Evolutionary conservation across 2,329 filamentous ascomycete genomes (phyloP).

Genomic region (Sclerotinia spermophila): DNA sequence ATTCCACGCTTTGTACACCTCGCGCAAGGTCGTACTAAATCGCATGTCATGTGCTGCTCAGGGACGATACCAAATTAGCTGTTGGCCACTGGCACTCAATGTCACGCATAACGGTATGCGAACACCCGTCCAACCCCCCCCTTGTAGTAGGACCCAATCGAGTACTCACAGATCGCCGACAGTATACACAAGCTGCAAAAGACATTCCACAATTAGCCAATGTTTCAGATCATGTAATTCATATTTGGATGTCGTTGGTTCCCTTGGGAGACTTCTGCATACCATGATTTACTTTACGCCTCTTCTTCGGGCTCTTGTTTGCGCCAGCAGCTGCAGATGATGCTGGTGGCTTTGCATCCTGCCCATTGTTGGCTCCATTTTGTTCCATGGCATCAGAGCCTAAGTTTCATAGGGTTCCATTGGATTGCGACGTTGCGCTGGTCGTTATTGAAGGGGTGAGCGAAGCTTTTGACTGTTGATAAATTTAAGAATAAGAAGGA

Average conservation of each 20-base stretch:
- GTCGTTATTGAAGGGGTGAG: conserved; percentile 21
- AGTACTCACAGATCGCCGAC: conserved; percentile 80
- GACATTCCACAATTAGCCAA: conserved; percentile 38
- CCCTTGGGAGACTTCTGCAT: conserved; percentile 41
- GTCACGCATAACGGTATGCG: conserved; percentile 35
- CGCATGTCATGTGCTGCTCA: conserved; percentile 82
- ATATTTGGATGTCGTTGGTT: conserved; percentile 26
- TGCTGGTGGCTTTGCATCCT: conserved; percentile 35
- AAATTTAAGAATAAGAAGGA: not conserved
- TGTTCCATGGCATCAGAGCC: conserved; percentile 39
- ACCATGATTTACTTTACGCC: conserved; percentile 89
- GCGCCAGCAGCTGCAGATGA: conserved; percentile 35
- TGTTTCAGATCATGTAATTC: conserved; percentile 31
- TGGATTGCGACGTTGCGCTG: conserved; percentile 33
- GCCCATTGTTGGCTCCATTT: conserved; percentile 36
- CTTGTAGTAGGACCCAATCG: conserved; percentile 35
- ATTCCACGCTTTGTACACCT: conserved; percentile 98
- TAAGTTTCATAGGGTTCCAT: conserved; percentile 37
- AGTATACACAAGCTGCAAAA: conserved; percentile 78
- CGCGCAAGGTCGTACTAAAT: conserved; percentile 80
- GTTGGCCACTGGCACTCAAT: conserved; percentile 34
- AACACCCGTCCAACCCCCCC: conserved; percentile 24
- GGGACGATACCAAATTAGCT: conserved; percentile 37
- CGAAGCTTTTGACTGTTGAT: conserved; percentile 14
- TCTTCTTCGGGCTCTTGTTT: conserved; percentile 68